Percentiles rank a stretch among this genome's conserved stretches.
Conservation (phyloP, 768 basidiomycete species). For the Tulasnella calospora region DNA sequence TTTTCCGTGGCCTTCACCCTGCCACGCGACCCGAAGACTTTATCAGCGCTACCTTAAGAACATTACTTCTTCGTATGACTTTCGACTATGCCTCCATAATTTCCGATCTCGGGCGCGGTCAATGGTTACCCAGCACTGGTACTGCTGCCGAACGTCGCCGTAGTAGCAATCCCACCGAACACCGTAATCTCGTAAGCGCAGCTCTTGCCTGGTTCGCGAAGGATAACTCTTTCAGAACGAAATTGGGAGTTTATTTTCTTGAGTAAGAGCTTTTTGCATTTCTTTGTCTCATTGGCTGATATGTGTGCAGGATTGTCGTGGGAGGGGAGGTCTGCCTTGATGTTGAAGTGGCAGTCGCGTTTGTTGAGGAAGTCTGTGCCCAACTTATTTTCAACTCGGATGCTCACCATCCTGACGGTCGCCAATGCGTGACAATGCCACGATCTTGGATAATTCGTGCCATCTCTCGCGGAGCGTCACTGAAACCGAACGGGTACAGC, state of each 20-base stretch:
- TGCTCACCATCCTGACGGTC: neutral
- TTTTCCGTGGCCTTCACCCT: no score
- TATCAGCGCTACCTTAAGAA: no score
- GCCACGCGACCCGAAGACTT: no score
- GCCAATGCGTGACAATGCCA: neutral
- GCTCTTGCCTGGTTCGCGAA: no score
- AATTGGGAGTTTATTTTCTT: no score
- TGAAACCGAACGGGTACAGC: neutral
- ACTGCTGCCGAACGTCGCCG: neutral
- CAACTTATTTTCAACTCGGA: neutral
- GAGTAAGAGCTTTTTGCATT: no score
- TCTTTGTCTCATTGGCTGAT: neutral
- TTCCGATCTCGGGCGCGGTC: no score
- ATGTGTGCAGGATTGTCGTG: neutral
- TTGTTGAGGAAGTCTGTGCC: conserved; percentile 9
- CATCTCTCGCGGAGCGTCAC: neutral
- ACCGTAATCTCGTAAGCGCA: no score
- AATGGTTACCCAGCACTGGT: no score
- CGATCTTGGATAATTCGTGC: conserved; percentile 11
- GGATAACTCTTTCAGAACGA: no score
- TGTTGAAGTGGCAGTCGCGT: neutral
- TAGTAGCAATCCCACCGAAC: neutral
- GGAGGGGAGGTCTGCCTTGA: neutral
- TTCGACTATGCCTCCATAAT: no score
- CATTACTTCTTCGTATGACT: no score